Evolutionary conservation across 2,329 filamentous ascomycete genomes (phyloP).

Genomic region (Paecilomyces niveus): DNA sequence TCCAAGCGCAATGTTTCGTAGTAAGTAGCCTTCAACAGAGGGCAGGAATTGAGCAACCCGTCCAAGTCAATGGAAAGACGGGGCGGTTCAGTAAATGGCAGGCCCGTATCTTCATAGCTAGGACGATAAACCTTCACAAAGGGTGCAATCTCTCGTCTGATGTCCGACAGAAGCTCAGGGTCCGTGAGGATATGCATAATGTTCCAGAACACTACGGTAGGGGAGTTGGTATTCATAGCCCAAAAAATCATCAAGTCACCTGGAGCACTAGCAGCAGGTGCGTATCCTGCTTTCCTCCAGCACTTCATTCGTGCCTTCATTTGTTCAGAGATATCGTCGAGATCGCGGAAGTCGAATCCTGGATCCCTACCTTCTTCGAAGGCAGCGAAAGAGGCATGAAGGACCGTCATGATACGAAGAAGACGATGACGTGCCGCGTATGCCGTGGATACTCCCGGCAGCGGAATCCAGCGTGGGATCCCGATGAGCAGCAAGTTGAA

Average conservation of each 20-base stretch:
- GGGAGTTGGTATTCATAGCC: slow-evolving; percentile 49
- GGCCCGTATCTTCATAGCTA: slow-evolving; percentile 28
- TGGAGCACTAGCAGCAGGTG: slow-evolving; percentile 29
- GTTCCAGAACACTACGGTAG: slow-evolving; percentile 47
- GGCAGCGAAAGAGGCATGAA: slow-evolving; percentile 37
- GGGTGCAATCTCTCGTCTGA: slow-evolving; percentile 40
- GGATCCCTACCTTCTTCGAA: slow-evolving; percentile 36
- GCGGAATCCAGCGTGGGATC: slow-evolving; percentile 49
- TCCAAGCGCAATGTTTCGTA: slow-evolving; percentile 42
- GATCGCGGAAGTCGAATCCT: slow-evolving; percentile 38
- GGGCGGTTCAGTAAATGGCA: slow-evolving; percentile 38
- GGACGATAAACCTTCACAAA: slow-evolving; percentile 33
- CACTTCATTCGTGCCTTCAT: slow-evolving; percentile 35
- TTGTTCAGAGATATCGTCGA: slow-evolving; percentile 43
- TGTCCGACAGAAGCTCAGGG: slow-evolving; percentile 31
- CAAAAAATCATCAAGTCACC: slow-evolving; percentile 47
- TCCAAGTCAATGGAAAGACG: slow-evolving; percentile 35
- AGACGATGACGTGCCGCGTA: slow-evolving; percentile 41
- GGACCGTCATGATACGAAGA: slow-evolving; percentile 32
- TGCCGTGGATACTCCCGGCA: slow-evolving; percentile 44
- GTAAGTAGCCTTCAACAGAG: slow-evolving; percentile 40
- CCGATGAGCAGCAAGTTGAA: slow-evolving; percentile 50
- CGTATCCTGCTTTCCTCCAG: slow-evolving; percentile 32
- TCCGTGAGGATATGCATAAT: slow-evolving; percentile 40
- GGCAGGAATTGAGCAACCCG: slow-evolving; percentile 36